These are phyloP conservation scores for Medicago lupulina DNA, from an alignment of 306 rosid genomes.

Conservation along the genomic window DNA sequence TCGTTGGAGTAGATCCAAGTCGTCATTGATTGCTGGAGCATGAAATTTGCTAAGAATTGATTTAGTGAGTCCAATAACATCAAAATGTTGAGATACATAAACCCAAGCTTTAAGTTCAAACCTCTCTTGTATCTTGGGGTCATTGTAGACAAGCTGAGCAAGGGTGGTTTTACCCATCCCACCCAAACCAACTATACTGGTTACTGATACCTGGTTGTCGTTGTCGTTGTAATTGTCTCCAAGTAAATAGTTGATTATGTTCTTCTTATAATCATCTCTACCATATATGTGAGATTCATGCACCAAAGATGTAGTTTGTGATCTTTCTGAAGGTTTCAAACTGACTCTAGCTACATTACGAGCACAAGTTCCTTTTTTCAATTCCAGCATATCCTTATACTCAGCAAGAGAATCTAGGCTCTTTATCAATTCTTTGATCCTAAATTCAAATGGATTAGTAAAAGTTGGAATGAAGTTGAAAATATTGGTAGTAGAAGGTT, in stretches of 20 bases:
- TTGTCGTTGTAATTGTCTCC: not conserved
- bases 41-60: not conserved
- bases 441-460: not conserved
- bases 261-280: constrained; percentile 12
- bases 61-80: constrained; percentile 8
- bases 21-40: not conserved
- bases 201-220: not conserved
- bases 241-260: not conserved
- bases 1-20: not conserved
- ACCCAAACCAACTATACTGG: not conserved
- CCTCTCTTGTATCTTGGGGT: not conserved
- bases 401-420: not conserved
- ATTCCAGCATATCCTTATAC: not conserved
- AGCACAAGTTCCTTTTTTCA: not conserved
- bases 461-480: not conserved
- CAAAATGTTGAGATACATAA: not conserved
- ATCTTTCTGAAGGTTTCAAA: not conserved
- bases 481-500: not conserved
- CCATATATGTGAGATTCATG: constrained; percentile 29
- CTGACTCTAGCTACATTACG: not conserved
- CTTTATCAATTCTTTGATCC: constrained; percentile 1
- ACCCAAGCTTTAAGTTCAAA: constrained; percentile 13
- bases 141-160: constrained; percentile 17
- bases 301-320: constrained; percentile 33
- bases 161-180: constrained; percentile 39